Evolutionary conservation across 2,329 filamentous ascomycete species (phyloP).

Genomic region (Calonectria ilicicola): DNA sequence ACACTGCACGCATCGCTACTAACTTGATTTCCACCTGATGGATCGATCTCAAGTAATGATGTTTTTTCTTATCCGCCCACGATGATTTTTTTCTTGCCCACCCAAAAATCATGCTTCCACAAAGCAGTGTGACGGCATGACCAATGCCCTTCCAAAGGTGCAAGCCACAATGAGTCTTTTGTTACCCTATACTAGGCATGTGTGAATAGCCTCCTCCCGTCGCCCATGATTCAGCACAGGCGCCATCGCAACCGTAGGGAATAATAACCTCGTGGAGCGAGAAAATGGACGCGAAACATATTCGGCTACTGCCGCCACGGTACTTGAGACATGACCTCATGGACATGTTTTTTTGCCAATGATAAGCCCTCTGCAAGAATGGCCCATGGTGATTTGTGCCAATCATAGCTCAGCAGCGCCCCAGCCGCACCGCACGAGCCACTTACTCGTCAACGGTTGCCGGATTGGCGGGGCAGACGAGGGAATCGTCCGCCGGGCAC

Average conservation of each 20-base stretch:
- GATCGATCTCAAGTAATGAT: background rate
- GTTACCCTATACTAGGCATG: background rate
- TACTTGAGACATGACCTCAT: slow-evolving; percentile 4
- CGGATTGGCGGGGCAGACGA: slow-evolving; percentile 29
- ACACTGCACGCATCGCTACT: background rate
- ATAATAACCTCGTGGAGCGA: background rate
- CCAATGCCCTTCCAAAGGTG: background rate
- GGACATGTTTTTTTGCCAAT: background rate
- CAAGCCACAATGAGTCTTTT: background rate
- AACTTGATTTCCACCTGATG: too few species aligned
- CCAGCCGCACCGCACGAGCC: too few species aligned
- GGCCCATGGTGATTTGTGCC: slow-evolving; percentile 11
- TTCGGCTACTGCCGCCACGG: background rate
- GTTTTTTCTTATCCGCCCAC: background rate
- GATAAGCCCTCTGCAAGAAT: background rate
- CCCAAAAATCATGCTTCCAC: background rate
- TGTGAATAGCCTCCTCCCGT: background rate
- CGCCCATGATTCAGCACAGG: background rate
- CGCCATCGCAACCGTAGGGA: background rate
- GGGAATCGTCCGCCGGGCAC: slow-evolving; percentile 32
- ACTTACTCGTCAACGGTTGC: slow-evolving; percentile 23
- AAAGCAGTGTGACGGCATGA: background rate
- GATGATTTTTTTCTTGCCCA: background rate
- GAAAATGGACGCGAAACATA: background rate
- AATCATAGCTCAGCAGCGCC: slow-evolving; percentile 30